phyloP scores from a whole-genome alignment of 176 grass and related monocot species.

The Melocanna baccifera region DNA sequence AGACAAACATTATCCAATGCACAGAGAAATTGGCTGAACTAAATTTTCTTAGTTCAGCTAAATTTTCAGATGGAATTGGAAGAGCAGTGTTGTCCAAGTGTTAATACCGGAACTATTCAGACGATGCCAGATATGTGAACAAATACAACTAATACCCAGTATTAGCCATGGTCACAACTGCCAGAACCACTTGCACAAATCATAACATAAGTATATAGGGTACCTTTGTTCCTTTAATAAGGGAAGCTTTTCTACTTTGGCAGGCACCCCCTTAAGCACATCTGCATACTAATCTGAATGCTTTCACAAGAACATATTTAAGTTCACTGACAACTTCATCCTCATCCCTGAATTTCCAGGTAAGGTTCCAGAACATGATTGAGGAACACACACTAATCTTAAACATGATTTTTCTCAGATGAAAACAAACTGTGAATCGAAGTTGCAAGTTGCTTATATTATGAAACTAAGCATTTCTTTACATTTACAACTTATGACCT shows the following conservation, averaged over 20 bases:
- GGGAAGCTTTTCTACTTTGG: conserved; percentile 11
- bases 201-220: conserved; percentile 4
- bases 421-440: neutral
- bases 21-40: conserved; percentile 1
- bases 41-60: neutral
- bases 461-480: conserved; percentile 5
- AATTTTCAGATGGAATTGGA: conserved; percentile 11
- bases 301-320: conserved; percentile 27
- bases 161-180: conserved; percentile 24
- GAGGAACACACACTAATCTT: neutral
- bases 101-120: neutral
- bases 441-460: neutral
- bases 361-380: neutral
- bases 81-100: conserved; percentile 12
- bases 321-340: conserved; percentile 6
- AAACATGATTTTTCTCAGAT: neutral
- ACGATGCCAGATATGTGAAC: neutral
- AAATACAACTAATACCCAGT: conserved; percentile 16
- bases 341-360: neutral
- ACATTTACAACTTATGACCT: neutral
- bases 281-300: conserved; percentile 27
- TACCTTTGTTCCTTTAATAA: conserved; percentile 32
- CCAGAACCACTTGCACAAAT: neutral
- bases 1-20: neutral
- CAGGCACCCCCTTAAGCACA: conserved; percentile 18